Base-by-base conservation (phyloP, 768 basidiomycete species). In the Rossbeevera mucosa region DNA sequence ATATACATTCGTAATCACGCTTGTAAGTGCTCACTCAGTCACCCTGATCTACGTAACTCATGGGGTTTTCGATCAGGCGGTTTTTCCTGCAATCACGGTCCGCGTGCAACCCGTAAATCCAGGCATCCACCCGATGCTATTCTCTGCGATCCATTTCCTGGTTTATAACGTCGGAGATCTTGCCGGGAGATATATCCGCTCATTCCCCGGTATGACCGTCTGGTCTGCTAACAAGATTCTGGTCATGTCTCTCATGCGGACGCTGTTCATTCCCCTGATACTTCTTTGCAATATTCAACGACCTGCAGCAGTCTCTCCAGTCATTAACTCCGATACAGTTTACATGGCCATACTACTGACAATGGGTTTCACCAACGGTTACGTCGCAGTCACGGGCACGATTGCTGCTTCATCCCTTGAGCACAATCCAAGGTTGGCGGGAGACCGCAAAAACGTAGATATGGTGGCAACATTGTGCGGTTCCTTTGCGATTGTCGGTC, bases 241-340 rank as follows among this genome's bases (percentile, higher is more conserved):
- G 14, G 62, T 65, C 6, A 69, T 91, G 22, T 85, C 91, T 14
- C 64, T 88, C 38, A 67, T 80, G 4, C 83, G 94, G 50, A 87
- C 85, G 2, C 62, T 92, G 29, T 94, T 95, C 71, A 80, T 96
- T 44, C 91, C 91, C 26, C 61, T 94, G 38, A 86, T 95, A 69
- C 76, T 95, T n/a, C 75, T 86, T 70, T 95, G 93, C 76, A 96
- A 96, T 64, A 71, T 94, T 38, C 81, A 84, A 57, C 79, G 76
- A 41, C 72, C 74, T 26, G 58, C 71, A 2, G 51, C 62, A 26
- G 48, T 71, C 8, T 41, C 59, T 44, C 58, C 66, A 4, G 58
- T 86, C 54, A 84, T 94, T 73, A 83, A 73, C 68, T 93, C 91
- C 2, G 92, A 95, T 63, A 45, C 80, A 31, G 44, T 85, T 11